Base-by-base conservation (phyloP, 768 basidiomycete genomes). In the Tulasnella sp. region DNA sequence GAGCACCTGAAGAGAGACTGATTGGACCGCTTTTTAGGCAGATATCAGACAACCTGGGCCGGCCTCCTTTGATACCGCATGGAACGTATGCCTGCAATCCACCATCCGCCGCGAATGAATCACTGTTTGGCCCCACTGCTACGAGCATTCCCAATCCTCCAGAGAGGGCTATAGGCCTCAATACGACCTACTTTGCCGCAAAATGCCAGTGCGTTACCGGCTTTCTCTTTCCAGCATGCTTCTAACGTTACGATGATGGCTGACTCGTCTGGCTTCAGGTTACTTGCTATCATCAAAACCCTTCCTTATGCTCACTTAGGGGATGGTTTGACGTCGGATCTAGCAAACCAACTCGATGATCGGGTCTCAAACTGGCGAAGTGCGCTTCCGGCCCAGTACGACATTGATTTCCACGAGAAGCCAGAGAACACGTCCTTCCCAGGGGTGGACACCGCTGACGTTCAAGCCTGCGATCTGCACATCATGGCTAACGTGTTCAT, bases 41-140 rank as follows among this genome's bases (percentile, higher is more conserved):
- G 83, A 87, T 91, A 27, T 90, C 93, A 8, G 93, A 94, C 83
- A 88, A 87, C 81, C 87, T 92, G 85, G 89, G 90, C 7, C 89
- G 90, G 77, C 86, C 88, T 24, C 89, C 92, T 2, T 87, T 91
- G 8, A 89, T 93, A 58, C 87, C 90, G 38, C 83, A 86, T 74
- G 87, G 89, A 24, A 89, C 88, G 80, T 89, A 88, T 0, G 89
- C 90, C 19, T 76, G 75, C 75, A 88, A 86, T 77, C 82, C 91
- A n/a, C 92, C 92, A 76, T 71, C 81, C 9, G 88, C 90, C 82
- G 89, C 90, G 7, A 89, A 91, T 76, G 91, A 91, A 81, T 87
- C 88, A 34, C 84, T 85, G 46, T 90, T 91, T 82, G 85, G 84
- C 0, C 87, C 88, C 0, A 85, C 86, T 1, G 89, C 88, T 34